phyloP scores from a whole-genome alignment of 345 rosid genomes.

The Jatropha curcas region DNA sequence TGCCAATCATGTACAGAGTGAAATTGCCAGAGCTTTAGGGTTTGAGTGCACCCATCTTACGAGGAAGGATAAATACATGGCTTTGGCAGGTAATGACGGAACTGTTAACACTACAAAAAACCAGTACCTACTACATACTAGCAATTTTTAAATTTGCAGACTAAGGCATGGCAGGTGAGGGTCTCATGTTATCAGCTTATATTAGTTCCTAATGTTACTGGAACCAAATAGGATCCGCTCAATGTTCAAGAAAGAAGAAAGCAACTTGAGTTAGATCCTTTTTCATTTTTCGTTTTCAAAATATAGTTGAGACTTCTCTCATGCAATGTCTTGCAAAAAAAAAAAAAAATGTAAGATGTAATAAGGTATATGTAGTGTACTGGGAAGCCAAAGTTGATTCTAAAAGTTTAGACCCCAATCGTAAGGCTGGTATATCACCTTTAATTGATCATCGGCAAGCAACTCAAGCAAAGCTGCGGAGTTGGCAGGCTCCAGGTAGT shows the following conservation, averaged over 20 bases:
- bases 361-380: constrained; percentile 7
- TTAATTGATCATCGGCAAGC: constrained; percentile 58
- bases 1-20: constrained; percentile 61
- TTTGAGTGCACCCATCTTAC: constrained; percentile 63
- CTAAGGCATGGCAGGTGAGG: too few relatives aligned
- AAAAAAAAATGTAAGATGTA: constrained; percentile 11
- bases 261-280: background rate
- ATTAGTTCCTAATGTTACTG: background rate
- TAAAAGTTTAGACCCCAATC: constrained; percentile 79
- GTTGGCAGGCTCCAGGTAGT: constrained; percentile 61
- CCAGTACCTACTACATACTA: background rate
- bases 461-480: constrained; percentile 64
- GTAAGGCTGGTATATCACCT: constrained; percentile 69
- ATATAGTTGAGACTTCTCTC: constrained; percentile 18
- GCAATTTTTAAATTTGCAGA: too few relatives aligned
- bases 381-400: constrained; percentile 17
- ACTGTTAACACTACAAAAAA: constrained; percentile 10
- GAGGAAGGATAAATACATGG: constrained; percentile 27
- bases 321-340: constrained; percentile 3
- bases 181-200: background rate
- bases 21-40: constrained; percentile 54
- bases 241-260: constrained; percentile 1
- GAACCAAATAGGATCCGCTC: background rate
- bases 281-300: background rate
- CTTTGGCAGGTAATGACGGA: constrained; percentile 81